Conservation (phyloP, 164 flowering plant genomes). For the Brasenia schreberi region DNA sequence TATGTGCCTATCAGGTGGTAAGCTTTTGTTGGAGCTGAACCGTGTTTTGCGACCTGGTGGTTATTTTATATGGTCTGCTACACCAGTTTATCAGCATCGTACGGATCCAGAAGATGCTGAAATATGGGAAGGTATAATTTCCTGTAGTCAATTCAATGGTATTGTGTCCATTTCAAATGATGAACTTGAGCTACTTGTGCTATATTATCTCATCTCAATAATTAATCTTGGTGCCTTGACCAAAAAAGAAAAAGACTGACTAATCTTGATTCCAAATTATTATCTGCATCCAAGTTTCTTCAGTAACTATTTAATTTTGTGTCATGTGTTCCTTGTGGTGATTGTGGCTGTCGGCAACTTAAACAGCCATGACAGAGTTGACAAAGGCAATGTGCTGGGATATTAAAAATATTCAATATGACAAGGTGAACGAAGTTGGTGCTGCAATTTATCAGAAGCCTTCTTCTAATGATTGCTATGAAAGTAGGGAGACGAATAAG, state of each 20-base stretch:
- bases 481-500: slow-evolving; percentile 27
- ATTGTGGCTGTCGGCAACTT: neutral
- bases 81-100: slow-evolving; percentile 49
- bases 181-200: too few species aligned
- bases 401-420: slow-evolving; percentile 28
- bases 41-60: slow-evolving; percentile 79
- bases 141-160: too few species aligned
- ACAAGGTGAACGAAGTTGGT: slow-evolving; percentile 39
- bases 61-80: slow-evolving; percentile 82
- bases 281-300: too few species aligned
- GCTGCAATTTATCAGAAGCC: slow-evolving; percentile 68
- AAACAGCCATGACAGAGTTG: slow-evolving; percentile 52
- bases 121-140: slow-evolving; percentile 52
- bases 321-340: too few species aligned
- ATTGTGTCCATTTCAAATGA: too few species aligned
- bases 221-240: too few species aligned
- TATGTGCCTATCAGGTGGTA: slow-evolving; percentile 39
- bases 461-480: slow-evolving; percentile 49
- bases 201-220: too few species aligned
- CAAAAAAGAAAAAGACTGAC: too few species aligned
- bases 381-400: slow-evolving; percentile 78
- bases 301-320: too few species aligned
- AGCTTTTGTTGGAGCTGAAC: slow-evolving; percentile 67
- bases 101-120: slow-evolving; percentile 38
- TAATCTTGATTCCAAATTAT: too few species aligned